Evolutionary conservation across 140 eudicot genomes (phyloP).

Genomic region (Flaveria floridana): DNA sequence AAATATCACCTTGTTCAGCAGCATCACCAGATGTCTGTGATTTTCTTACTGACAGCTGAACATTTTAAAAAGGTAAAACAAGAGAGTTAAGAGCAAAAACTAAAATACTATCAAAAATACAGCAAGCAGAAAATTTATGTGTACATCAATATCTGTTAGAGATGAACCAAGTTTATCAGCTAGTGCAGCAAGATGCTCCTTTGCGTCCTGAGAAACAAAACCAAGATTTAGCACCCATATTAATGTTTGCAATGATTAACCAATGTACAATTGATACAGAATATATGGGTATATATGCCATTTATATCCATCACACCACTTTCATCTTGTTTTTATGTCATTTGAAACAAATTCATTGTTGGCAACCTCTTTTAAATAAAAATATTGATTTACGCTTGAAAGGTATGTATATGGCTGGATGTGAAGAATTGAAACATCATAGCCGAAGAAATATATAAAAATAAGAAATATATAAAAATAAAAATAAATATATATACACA

Average conservation of each 20-base stretch:
- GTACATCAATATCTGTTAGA: slow-evolving; percentile 73
- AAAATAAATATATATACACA: background rate
- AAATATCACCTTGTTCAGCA: slow-evolving; percentile 75
- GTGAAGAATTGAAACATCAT: background rate
- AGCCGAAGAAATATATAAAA: no score
- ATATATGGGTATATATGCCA: background rate
- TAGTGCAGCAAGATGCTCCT: slow-evolving; percentile 93
- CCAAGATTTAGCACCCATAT: slow-evolving; percentile 26
- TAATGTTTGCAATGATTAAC: background rate
- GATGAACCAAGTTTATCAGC: slow-evolving; percentile 93
- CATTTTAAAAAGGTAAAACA: slow-evolving; percentile 6
- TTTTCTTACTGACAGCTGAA: slow-evolving; percentile 75
- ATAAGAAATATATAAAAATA: background rate
- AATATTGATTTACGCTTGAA: background rate
- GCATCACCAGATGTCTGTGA: slow-evolving; percentile 58
- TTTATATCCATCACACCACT: background rate
- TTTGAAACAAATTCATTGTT: background rate
- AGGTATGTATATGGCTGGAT: background rate
- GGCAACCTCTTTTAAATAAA: background rate
- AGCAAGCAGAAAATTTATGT: slow-evolving; percentile 31
- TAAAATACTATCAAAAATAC: background rate
- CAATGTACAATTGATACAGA: background rate
- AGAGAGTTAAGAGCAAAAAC: slow-evolving; percentile 22
- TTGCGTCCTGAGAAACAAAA: slow-evolving; percentile 75
- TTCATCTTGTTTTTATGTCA: background rate